Evolutionary conservation across 1,284 basidiomycete genomes (phyloP), one percentile per base, ranked within the genome.

Genomic region (Hortiboletus rubellus): DNA sequence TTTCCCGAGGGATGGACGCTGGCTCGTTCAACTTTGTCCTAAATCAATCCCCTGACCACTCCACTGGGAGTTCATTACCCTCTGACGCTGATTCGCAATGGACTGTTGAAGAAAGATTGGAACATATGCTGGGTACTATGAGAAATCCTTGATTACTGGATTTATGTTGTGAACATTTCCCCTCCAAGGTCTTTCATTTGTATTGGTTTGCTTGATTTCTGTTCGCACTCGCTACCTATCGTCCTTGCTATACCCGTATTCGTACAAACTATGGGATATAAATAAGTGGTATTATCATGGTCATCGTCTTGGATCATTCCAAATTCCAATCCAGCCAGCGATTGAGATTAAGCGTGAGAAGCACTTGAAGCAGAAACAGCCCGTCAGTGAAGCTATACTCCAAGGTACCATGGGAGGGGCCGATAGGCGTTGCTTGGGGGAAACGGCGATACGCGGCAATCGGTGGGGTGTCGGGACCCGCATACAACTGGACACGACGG

Each of bases 1-100:
- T 92, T 65, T 91, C 90, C 50, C 84, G 84, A 70, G 87, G 84
- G 40, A 83, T 84, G 76, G 90, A 92, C 63, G 80, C 89, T 48
- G 91, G 89, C 45, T 87, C 89, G 31, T 91, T 92, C 76, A 92
- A 91, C 66, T 84, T 91, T 67, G 66, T 75, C 34, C 76, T 79
- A 49, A 69, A 56, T 63, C 72, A 64, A 57, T 67, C 66, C 60
- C 69, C 72, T 61, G 80, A 78, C 46, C 85, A 83, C 66, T 85
- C 83, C 40, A 70, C 78, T 18, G 76, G 82, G 46, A 84, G 82
- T 38, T 89, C 87, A 34, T 65, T 87, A 54, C 79, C 76, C 55
- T 84, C 87, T 36, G 84, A 83, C 34, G 74, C 81, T 54, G 85
- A 87, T 57, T 74, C 77, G 56, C 77, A 83, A 58, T 86, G 84